Base-by-base conservation (phyloP, 306 rosid genomes). In the Phaseolus lunatus region DNA sequence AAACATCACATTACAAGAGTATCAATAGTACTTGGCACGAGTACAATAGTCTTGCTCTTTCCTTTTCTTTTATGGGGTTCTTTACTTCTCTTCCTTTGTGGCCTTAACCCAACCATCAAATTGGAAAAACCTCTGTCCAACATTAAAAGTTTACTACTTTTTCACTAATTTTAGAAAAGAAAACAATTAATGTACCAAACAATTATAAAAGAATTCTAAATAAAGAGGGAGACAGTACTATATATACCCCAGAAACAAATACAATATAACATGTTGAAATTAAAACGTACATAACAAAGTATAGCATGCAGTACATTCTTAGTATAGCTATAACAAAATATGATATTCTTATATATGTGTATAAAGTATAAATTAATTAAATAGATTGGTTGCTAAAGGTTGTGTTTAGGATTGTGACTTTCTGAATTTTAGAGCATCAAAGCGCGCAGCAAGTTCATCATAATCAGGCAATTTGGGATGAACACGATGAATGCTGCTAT, bases 401-500 rank as follows among this genome's bases (percentile, higher is more conserved):
- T 37, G 43, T 56, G 41, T 69, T 84, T 45, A 85, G 49, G 79
- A 62, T 48, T 69, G 81, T n/a, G 81, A 85, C 86, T 90, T 95
- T 52, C 66, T 87, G 88, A 79, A 47, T 83, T 95, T 96, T 45
- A 96, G 90, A 11, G 97, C 90, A 70, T 96, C 97, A 61, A 96
- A 96, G 22, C 93, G 97, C 5, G 99, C 98, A 2, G 99, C 80
- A 31, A 96, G 96, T 59, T 88, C 79, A 47, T 90, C 97, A 14
- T 89, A 92, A 85, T 96, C 94, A 2, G 99, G 99, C 83, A 96
- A 78, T 64, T 92, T 96, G 2, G 98, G 98, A 80, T 96, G 97
- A 85, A 89, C 91, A 39, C 82, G 88, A 43, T 43, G 48, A 70
- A 77, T 43, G 75, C 54, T 4, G 73, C 73, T 35, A 67, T 86